Base-by-base conservation (phyloP, 257 asterid species). In the Parsonsia alboflavescens region DNA sequence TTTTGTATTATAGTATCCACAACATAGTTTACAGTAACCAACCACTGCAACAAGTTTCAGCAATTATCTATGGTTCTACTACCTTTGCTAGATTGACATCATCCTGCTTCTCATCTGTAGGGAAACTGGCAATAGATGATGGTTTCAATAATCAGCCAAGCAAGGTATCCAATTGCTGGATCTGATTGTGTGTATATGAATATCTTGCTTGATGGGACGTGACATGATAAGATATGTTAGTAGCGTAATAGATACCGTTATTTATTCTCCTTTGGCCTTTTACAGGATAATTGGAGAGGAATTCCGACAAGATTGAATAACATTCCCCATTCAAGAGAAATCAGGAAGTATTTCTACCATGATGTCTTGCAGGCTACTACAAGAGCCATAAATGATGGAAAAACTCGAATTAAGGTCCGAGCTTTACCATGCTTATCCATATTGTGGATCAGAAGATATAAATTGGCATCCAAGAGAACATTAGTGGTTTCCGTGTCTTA, bases 281-380 rank as follows among this genome's bases (percentile, higher is more conserved):
- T 75, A 81, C 92, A 93, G 97, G 85, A 80, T 58, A 79, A 68
- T 49, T 93, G 98, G 98, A 89, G 96, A 80, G 98, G 98, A 64
- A 90, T 93, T 83, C 98, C 97, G 9, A 93, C 98, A 19, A 89
- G 91, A 78, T 84, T 91, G 80, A 93, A 93, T 80, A 91, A 91
- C 78, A 93, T 93, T 86, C 98, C 98, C 77, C 98, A 91, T 84
- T 91, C 98, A 26, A 87, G 93, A 89, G 98, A 93, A 83, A 93
- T 93, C 83, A 86, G 98, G 86, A 82, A 86, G 76, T 91, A 93
- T 79, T 93, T 93, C 78, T 93, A 93, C 70, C 85, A 87, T 49
- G 98, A 91, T 82, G 96, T 91, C 80, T 81, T 90, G 82, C 93
- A 82, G 81, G 96, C 97, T 75, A 89, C 97, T 49, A 82, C 87